Percentiles rank a stretch among this genome's conserved stretches.
phyloP scores from a whole-genome alignment of 1,139 yeast genomes.

The Casaregolazyma lundiana region DNA sequence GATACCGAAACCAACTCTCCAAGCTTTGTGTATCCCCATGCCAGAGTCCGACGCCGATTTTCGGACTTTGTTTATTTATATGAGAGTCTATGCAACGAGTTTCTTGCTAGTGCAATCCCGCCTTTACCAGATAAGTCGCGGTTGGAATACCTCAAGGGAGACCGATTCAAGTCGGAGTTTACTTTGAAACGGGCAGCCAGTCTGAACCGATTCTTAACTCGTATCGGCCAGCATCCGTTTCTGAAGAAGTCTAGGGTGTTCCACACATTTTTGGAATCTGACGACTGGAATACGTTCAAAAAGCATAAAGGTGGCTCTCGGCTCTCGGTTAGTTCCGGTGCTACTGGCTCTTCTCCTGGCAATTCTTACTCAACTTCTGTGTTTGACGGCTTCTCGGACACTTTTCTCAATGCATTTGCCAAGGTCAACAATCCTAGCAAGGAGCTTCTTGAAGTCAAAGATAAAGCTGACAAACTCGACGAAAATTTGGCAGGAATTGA shows the following conservation, averaged over 20 bases:
- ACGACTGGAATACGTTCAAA: conserved; percentile 80
- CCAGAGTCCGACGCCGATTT: conserved; percentile 68
- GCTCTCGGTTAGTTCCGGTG: conserved; percentile 19
- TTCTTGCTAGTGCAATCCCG: conserved; percentile 81
- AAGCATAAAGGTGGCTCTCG: conserved; percentile 42
- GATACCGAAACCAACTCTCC: conserved; percentile 55
- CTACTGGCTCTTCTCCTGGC: conserved; percentile 12
- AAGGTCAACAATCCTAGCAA: conserved; percentile 69
- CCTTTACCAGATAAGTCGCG: conserved; percentile 93
- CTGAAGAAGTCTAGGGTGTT: conserved; percentile 67
- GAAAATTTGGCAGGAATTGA: conserved; percentile 79
- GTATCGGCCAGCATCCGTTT: conserved; percentile 69
- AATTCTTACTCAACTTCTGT: conserved; percentile 30
- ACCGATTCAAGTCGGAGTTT: conserved; percentile 74
- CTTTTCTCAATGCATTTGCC: conserved; percentile 86
- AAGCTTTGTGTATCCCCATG: conserved; percentile 39
- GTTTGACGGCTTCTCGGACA: conserved; percentile 72
- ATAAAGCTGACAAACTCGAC: conserved; percentile 74
- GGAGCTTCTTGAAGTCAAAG: conserved; percentile 80
- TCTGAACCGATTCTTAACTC: conserved; percentile 65
- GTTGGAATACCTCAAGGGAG: conserved; percentile 92
- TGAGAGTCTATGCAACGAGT: conserved; percentile 68
- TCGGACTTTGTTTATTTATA: conserved; percentile 78
- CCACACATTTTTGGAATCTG: conserved; percentile 70
- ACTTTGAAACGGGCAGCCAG: conserved; percentile 83